Conservation (phyloP, 257 asterid genomes). For the Cinchona pubescens region DNA sequence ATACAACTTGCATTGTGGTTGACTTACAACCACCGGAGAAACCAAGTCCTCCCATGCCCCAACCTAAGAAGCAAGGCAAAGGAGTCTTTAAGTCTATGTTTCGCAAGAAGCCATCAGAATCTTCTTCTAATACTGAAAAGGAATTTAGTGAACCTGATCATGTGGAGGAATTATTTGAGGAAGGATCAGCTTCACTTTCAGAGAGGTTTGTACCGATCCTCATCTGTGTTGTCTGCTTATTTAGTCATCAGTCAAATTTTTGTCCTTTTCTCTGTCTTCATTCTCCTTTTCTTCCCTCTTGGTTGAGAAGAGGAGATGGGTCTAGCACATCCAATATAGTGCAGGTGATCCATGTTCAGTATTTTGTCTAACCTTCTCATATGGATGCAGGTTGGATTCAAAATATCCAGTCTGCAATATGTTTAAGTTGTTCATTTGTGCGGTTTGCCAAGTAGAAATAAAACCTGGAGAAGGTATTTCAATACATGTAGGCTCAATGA, state of each 20-base stretch:
- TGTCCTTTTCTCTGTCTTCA: background rate
- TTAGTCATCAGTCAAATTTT: background rate
- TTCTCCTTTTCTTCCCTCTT: background rate
- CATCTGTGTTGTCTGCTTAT: background rate
- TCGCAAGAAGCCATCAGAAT: conserved; percentile 58
- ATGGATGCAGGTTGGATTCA: conserved; percentile 60
- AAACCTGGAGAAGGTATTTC: conserved; percentile 95
- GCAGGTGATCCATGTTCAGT: background rate
- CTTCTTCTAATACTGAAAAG: conserved; percentile 57
- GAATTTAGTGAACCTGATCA: conserved; percentile 55
- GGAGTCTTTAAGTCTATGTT: conserved; percentile 81
- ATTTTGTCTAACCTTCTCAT: conserved; percentile 13
- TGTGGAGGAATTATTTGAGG: conserved; percentile 92
- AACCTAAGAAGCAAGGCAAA: conserved; percentile 71
- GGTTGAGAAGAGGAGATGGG: background rate
- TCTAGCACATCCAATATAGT: background rate
- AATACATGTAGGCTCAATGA: conserved; percentile 51
- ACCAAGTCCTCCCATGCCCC: conserved; percentile 52
- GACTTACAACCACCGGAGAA: conserved; percentile 76
- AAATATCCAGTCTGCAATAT: conserved; percentile 91
- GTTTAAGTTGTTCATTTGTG: conserved; percentile 93
- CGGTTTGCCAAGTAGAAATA: conserved; percentile 89
- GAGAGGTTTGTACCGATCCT: conserved; percentile 53
- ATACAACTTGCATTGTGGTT: conserved; percentile 95
- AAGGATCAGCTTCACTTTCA: conserved; percentile 89